A percentile compares a stretch with the other conserved stretches of the same genome.
Evolutionary conservation across 139 green algal genomes (phyloP).

Genomic region (Chlamydomonas schloesseri): DNA sequence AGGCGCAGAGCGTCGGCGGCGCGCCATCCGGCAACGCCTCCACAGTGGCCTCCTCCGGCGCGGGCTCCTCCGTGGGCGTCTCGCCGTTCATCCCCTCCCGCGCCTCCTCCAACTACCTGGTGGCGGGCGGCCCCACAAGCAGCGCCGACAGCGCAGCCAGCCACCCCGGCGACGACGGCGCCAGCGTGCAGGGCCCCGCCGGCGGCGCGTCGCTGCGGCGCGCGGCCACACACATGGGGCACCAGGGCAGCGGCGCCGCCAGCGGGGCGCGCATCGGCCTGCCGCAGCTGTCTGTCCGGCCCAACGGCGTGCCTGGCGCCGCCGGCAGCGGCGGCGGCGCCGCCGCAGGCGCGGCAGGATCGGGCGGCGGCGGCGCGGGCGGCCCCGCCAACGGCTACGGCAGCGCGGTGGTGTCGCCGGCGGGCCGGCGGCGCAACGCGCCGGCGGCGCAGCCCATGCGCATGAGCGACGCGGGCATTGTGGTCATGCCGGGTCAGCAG

Average conservation of each 20-base stretch:
- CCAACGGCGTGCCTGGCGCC: not conserved
- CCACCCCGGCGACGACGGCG: not conserved
- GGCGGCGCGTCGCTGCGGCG: not conserved
- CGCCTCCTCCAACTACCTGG: constrained; percentile 31
- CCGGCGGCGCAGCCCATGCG: constrained; percentile 7
- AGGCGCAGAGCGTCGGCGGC: not conserved
- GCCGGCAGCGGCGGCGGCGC: too few relatives aligned
- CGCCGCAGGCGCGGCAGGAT: too few relatives aligned
- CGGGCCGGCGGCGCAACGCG: not conserved
- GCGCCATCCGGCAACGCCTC: not conserved
- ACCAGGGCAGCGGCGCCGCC: not conserved
- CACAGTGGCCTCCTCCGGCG: not conserved
- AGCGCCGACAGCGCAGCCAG: not conserved
- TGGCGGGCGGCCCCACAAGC: not conserved
- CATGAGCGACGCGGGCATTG: not conserved
- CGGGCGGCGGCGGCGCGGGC: not conserved
- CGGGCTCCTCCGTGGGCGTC: not conserved
- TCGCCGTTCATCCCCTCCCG: constrained; percentile 28
- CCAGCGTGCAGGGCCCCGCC: not conserved
- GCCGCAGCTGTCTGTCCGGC: constrained; percentile 18
- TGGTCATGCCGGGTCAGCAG: too few relatives aligned
- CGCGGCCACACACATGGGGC: not conserved
- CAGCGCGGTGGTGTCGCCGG: constrained; percentile 30
- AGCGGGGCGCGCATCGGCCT: constrained; percentile 10
- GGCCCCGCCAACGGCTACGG: constrained; percentile 7